These are phyloP conservation scores for Aegilops bicornis DNA, from an alignment of 176 grass and related monocot species.

Conservation along the genomic window DNA sequence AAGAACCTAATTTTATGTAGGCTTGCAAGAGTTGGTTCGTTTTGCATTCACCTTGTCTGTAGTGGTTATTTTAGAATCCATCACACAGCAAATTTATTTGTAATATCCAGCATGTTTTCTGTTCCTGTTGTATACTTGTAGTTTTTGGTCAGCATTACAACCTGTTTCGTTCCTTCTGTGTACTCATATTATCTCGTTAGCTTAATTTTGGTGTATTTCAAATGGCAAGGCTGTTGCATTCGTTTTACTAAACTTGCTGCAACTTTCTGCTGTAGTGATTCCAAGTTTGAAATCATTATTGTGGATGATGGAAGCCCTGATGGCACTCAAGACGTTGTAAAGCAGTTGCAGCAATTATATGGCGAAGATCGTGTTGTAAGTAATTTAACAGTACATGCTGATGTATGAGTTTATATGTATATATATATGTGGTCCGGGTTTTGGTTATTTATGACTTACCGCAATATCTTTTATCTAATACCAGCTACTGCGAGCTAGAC, in stretches of 20 bases:
- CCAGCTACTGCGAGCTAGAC: slow-evolving; percentile 82
- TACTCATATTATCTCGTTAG: background rate
- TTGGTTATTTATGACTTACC: slow-evolving; percentile 29
- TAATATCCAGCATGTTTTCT: background rate
- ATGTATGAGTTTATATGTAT: background rate
- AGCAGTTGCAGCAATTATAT: slow-evolving; percentile 88
- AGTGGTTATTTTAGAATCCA: background rate
- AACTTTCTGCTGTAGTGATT: slow-evolving; percentile 36
- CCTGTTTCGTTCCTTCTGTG: background rate
- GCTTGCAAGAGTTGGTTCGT: background rate
- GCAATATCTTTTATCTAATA: slow-evolving; percentile 24
- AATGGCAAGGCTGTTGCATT: background rate
- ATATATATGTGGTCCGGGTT: background rate
- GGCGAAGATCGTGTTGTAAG: slow-evolving; percentile 90
- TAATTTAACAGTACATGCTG: slow-evolving; percentile 5
- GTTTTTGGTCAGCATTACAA: background rate
- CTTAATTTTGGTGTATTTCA: background rate
- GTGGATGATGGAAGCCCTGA: slow-evolving; percentile 98
- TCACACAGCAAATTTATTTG: background rate
- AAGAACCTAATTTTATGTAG: background rate
- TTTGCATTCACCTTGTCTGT: background rate
- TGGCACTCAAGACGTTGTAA: slow-evolving; percentile 95
- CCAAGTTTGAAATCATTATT: slow-evolving; percentile 90
- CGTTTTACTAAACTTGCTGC: background rate
- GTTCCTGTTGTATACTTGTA: background rate